Conservation (phyloP, 768 basidiomycete genomes). For the Pleurotus giganteus region DNA sequence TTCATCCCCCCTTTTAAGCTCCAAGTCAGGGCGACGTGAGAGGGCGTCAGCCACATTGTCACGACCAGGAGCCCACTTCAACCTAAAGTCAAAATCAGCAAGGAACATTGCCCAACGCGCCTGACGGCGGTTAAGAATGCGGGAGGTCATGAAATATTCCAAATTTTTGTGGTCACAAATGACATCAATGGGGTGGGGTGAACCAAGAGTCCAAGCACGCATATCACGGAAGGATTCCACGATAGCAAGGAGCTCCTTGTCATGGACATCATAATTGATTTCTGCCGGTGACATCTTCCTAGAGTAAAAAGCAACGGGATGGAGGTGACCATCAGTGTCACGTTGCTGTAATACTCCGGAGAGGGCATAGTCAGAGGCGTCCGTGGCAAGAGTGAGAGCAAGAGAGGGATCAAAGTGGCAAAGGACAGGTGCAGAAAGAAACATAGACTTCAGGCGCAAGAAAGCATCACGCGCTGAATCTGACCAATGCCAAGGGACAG, state of each 20-base stretch:
- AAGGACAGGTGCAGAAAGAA: slow-evolving; percentile 11
- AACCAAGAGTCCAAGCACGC: slow-evolving; percentile 29
- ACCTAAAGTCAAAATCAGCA: slow-evolving; percentile 32
- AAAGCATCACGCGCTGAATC: slow-evolving; percentile 18
- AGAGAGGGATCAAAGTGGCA: slow-evolving; percentile 25
- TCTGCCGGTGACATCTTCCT: slow-evolving; percentile 28
- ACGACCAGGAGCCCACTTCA: slow-evolving; percentile 28
- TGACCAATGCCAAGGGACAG: slow-evolving; percentile 16
- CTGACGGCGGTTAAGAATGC: slow-evolving; percentile 41
- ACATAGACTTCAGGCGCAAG: slow-evolving; percentile 19
- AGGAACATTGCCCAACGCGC: slow-evolving; percentile 45
- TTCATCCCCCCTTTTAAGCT: slow-evolving; percentile 23
- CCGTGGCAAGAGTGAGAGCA: slow-evolving; percentile 23
- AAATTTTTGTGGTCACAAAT: slow-evolving; percentile 34
- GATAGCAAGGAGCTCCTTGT: slow-evolving; percentile 49
- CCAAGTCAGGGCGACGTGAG: slow-evolving; percentile 23
- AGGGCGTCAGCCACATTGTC: slow-evolving; percentile 28
- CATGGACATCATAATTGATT: too few relatives aligned
- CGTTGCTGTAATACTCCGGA: slow-evolving; percentile 26
- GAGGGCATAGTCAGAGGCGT: slow-evolving; percentile 30
- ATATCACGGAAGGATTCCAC: slow-evolving; percentile 33
- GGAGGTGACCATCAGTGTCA: slow-evolving; percentile 19
- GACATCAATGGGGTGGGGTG: slow-evolving; percentile 19
- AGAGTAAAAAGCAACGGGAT: slow-evolving; percentile 39
- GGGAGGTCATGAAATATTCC: too few relatives aligned